A percentile compares a stretch with the other conserved stretches of the same genome.
Evolutionary conservation across 2,329 filamentous ascomycete species (phyloP).

Genomic region (Talaromyces sp.): DNA sequence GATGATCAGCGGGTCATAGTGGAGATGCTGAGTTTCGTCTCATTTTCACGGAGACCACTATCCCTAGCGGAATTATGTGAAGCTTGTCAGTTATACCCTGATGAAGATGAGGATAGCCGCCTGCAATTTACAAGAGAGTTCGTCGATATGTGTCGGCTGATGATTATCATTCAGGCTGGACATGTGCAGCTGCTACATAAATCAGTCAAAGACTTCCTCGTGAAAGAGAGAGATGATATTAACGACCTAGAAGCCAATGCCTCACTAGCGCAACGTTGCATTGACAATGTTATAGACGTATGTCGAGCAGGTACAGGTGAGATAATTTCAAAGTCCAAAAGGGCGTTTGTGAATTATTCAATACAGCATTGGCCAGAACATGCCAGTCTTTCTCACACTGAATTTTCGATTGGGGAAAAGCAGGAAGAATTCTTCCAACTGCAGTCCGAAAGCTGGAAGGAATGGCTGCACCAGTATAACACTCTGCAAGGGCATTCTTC

Average conservation of each 20-base stretch:
- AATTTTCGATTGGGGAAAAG: neutral
- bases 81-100: neutral
- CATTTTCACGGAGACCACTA: neutral
- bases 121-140: constrained; percentile 15
- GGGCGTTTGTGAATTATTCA: neutral
- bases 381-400: neutral
- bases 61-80: neutral
- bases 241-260: neutral
- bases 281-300: neutral
- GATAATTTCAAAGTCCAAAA: too few species aligned
- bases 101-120: neutral
- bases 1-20: neutral
- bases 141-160: constrained; percentile 18
- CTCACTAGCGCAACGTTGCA: neutral
- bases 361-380: neutral
- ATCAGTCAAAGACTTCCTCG: constrained; percentile 21
- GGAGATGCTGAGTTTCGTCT: neutral
- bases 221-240: neutral
- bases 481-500: neutral
- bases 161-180: constrained; percentile 19
- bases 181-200: constrained; percentile 19
- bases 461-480: neutral
- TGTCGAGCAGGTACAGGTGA: too few species aligned
- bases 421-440: neutral
- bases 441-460: neutral